These are phyloP conservation scores for Tillandsia leiboldiana DNA, from an alignment of 176 grass and related monocot species.

Conservation along the genomic window DNA sequence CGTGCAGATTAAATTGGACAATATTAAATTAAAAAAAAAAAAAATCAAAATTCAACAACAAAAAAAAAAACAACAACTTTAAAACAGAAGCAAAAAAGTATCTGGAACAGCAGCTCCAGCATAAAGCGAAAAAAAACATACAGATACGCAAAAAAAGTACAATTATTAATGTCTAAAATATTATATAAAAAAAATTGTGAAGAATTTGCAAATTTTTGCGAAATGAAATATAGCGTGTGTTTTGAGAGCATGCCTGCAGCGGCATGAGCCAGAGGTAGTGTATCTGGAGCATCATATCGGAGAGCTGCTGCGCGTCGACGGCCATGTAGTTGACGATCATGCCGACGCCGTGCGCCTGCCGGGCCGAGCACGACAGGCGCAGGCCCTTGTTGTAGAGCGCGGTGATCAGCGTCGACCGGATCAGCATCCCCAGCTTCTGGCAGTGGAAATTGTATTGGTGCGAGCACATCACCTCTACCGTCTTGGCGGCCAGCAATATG, in stretches of 20 bases:
- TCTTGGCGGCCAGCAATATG: constrained; percentile 60
- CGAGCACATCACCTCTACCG: constrained; percentile 51
- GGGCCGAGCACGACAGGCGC: constrained; percentile 56
- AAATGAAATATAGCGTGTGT: not conserved
- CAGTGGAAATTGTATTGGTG: constrained; percentile 99
- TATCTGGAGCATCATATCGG: constrained; percentile 97
- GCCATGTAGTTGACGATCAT: constrained; percentile 99
- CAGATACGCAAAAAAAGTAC: not conserved
- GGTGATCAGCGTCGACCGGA: constrained; percentile 73
- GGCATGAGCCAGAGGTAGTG: constrained; percentile 99
- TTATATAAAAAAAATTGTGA: not conserved
- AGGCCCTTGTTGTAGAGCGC: constrained; percentile 84
- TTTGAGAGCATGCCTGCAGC: constrained; percentile 34
- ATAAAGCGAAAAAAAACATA: not conserved
- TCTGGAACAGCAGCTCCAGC: not conserved
- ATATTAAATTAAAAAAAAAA: constrained; percentile 7
- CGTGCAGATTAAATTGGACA: not conserved
- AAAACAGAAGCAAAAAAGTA: too few species aligned
- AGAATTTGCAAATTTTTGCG: not conserved
- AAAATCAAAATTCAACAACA: not conserved
- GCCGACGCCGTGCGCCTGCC: constrained; percentile 72
- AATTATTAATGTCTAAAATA: not conserved
- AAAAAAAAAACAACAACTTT: not conserved
- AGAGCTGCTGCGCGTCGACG: constrained; percentile 92
- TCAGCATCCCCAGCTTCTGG: constrained; percentile 92